Evolutionary conservation across 2,329 filamentous ascomycete genomes (phyloP).

Genomic region (Aureobasidium sp.): DNA sequence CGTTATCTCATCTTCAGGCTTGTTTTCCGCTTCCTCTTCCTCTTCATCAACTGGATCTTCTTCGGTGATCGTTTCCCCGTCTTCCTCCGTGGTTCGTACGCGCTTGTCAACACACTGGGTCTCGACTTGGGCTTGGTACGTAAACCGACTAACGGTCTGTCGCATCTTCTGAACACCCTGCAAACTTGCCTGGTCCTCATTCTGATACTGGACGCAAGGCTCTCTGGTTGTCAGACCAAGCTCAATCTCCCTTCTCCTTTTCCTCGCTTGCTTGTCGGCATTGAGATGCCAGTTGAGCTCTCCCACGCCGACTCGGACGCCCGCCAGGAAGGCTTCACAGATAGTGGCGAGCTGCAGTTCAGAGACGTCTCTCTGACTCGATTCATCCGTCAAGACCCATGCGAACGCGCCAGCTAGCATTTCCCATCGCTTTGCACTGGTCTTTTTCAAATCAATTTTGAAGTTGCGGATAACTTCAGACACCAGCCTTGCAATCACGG

Average conservation of each 20-base stretch:
- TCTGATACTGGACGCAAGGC: background rate
- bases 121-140: too few species aligned
- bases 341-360: background rate
- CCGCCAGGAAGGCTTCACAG: background rate
- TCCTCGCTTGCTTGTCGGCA: background rate
- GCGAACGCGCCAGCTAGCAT: background rate
- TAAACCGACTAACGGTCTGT: too few species aligned
- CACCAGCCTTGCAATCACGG: background rate
- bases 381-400: background rate
- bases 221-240: background rate
- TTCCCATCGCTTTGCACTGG: background rate
- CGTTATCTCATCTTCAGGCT: background rate
- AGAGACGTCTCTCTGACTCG: background rate
- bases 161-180: too few species aligned
- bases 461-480: background rate
- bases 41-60: background rate
- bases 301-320: background rate
- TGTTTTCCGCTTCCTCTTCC: background rate
- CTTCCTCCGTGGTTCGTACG: background rate
- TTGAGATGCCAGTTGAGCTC: constrained; percentile 11
- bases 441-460: background rate
- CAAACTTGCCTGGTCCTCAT: background rate
- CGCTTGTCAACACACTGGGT: background rate
- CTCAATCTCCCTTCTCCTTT: background rate
- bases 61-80: background rate